Conservation (phyloP, 768 basidiomycete genomes). For the Tephrocybe sp. region DNA sequence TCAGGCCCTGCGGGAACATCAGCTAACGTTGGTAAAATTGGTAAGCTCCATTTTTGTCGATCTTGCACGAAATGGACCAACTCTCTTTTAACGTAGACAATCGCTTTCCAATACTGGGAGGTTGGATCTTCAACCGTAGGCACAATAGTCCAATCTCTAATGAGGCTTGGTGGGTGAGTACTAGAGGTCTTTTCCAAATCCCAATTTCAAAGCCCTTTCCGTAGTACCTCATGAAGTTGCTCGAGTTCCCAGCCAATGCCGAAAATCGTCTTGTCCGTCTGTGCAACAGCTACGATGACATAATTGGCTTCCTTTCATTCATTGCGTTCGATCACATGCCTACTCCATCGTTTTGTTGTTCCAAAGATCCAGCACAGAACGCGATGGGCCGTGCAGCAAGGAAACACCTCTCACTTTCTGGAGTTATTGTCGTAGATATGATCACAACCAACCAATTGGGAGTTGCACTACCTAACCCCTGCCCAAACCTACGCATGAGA, state of each 20-base stretch:
- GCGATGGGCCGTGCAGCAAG: background rate
- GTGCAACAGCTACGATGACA: slow-evolving; percentile 28
- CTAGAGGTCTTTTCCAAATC: too few relatives aligned
- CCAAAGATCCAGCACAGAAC: background rate
- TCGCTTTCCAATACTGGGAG: slow-evolving; percentile 26
- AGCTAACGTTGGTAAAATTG: background rate
- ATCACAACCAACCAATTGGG: slow-evolving; percentile 2
- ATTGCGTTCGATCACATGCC: slow-evolving; percentile 19
- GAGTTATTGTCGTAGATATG: slow-evolving; percentile 18
- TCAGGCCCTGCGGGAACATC: background rate
- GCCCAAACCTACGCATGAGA: slow-evolving; percentile 4
- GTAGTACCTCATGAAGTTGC: background rate
- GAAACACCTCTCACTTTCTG: background rate
- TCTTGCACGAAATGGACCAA: too few relatives aligned
- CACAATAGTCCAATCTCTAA: slow-evolving; percentile 23
- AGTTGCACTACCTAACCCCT: slow-evolving; percentile 2
- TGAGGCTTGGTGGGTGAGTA: slow-evolving; percentile 32
- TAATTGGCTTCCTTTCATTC: slow-evolving; percentile 29
- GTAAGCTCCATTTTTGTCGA: too few relatives aligned
- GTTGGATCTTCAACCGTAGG: slow-evolving; percentile 27
- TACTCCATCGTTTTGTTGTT: slow-evolving; percentile 20
- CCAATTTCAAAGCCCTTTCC: background rate
- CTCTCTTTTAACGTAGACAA: too few relatives aligned
- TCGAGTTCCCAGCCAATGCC: slow-evolving; percentile 16
- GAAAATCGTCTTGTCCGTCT: slow-evolving; percentile 30